These are phyloP conservation scores for Arxiozyma bovina DNA, from an alignment of 1,139 yeast species.

Conservation along the genomic window DNA sequence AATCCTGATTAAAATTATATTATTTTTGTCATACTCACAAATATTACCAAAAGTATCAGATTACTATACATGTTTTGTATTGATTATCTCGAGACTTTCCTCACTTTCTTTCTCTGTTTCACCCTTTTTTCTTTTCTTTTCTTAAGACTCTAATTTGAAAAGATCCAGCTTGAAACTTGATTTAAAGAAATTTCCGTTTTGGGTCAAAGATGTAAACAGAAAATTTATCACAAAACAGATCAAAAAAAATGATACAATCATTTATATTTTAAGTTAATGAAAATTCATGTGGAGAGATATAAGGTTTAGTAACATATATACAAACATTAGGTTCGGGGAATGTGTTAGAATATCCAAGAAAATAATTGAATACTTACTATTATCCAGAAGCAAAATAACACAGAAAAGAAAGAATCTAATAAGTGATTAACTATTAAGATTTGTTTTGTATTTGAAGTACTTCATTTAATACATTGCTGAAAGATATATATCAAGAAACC, in stretches of 20 bases:
- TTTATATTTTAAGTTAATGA: too few species aligned
- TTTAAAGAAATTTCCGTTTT: neutral
- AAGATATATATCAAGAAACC: neutral
- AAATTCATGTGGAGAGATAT: neutral
- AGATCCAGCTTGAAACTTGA: neutral
- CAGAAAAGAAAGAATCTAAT: neutral
- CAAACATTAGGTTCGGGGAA: neutral
- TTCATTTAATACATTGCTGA: too few species aligned
- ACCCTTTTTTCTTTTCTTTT: neutral
- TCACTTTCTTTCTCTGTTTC: too few species aligned
- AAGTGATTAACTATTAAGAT: neutral
- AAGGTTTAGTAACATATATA: too few species aligned
- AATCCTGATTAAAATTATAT: too few species aligned
- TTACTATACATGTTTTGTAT: too few species aligned
- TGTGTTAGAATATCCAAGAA: too few species aligned
- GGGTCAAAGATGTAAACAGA: neutral
- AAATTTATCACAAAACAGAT: neutral
- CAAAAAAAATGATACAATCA: neutral
- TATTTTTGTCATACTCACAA: too few species aligned
- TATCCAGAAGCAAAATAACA: neutral
- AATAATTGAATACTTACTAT: neutral
- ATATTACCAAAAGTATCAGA: too few species aligned
- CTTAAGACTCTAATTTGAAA: neutral
- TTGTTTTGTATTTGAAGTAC: neutral
- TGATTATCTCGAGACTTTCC: too few species aligned